Conservation (phyloP, 345 rosid genomes). For the Mercurialis annua region DNA sequence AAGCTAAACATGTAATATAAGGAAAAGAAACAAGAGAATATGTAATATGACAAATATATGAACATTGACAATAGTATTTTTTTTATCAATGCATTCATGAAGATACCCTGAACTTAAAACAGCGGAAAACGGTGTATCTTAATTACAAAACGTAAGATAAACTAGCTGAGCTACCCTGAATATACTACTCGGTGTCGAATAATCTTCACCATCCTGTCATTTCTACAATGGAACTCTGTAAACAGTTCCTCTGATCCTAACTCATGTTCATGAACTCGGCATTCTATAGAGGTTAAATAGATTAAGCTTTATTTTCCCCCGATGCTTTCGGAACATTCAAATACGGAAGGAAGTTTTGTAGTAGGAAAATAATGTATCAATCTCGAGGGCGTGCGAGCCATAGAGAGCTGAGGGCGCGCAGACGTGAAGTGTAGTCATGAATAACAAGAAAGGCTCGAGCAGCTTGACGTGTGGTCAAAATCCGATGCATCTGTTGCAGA, state of each 20-base stretch:
- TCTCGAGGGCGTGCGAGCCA: constrained; percentile 91
- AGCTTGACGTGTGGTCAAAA: constrained; percentile 82
- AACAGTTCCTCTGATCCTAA: background rate
- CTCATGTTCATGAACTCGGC: background rate
- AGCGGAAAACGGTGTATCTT: constrained; percentile 9
- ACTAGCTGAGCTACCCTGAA: constrained; percentile 10
- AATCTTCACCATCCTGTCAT: background rate
- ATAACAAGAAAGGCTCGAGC: constrained; percentile 85
- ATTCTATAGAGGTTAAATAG: background rate
- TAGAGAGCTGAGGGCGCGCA: constrained; percentile 87
- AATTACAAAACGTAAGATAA: background rate
- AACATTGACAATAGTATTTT: background rate
- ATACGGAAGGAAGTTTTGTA: background rate
- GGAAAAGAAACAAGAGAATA: no score
- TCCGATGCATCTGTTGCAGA: constrained; percentile 80
- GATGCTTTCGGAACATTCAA: background rate
- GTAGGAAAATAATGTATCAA: constrained; percentile 19
- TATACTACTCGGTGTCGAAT: background rate
- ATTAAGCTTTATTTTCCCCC: no score
- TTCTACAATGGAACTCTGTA: background rate
- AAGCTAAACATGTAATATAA: no score
- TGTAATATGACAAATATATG: background rate
- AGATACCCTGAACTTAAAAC: background rate
- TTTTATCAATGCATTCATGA: background rate
- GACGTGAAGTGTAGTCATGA: constrained; percentile 69